Conservation (phyloP, 2,329 filamentous ascomycete genomes). For the Parasarocladium wereldwijsianum region DNA sequence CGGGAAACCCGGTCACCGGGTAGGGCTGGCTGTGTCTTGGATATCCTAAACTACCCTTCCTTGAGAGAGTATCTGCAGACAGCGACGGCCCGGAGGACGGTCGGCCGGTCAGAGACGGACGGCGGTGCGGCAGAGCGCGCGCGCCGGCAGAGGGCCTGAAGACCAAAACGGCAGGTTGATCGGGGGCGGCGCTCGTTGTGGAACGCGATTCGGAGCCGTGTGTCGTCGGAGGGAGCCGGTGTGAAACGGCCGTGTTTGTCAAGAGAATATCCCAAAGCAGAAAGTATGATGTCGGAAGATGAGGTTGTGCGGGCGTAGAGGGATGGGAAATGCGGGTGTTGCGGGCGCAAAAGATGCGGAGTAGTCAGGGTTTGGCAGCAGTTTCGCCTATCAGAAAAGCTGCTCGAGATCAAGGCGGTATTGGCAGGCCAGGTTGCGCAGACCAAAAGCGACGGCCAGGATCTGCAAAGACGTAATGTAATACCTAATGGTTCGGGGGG, state of each 20-base stretch:
- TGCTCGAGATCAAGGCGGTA: too few relatives aligned
- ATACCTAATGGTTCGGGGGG: too few relatives aligned
- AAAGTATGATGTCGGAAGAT: conserved; percentile 10
- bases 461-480: too few relatives aligned
- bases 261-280: conserved; percentile 7
- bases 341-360: conserved; percentile 20
- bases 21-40: conserved; percentile 1
- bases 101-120: not conserved
- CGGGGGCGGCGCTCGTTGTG: conserved; percentile 3
- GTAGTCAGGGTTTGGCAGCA: conserved; percentile 12
- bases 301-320: conserved; percentile 18
- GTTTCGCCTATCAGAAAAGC: conserved; percentile 14
- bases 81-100: not conserved
- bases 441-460: too few relatives aligned
- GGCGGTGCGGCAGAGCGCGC: conserved; percentile 3
- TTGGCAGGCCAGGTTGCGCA: too few relatives aligned
- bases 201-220: conserved; percentile 2
- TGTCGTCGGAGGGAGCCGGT: conserved; percentile 3
- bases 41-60: not conserved
- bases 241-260: conserved; percentile 7
- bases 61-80: too few relatives aligned
- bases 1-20: too few relatives aligned
- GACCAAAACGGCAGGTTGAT: conserved; percentile 4
- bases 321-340: conserved; percentile 19
- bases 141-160: conserved; percentile 4